These are phyloP conservation scores for Xylariaceae sp. DNA, from an alignment of 2,329 filamentous ascomycete genomes.

Conservation along the genomic window DNA sequence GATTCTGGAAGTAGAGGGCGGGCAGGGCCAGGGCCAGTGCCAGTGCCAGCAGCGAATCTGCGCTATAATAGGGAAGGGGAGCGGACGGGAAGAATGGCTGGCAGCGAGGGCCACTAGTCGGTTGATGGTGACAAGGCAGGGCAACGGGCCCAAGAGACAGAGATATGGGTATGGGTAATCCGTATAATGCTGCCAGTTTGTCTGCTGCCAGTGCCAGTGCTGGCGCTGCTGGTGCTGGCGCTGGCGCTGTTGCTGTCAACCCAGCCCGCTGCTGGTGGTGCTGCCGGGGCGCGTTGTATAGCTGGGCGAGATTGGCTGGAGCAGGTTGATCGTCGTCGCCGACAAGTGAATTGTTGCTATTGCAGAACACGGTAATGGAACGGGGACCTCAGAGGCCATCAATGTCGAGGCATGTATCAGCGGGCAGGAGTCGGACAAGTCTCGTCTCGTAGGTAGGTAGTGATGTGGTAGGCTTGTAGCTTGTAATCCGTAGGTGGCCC, in stretches of 20 bases:
- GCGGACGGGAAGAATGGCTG: conserved; percentile 5
- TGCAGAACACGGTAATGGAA: conserved; percentile 11
- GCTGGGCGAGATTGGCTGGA: conserved; percentile 6
- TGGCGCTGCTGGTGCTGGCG: conserved; percentile 2
- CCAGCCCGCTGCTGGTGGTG: no score
- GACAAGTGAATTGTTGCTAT: conserved; percentile 16
- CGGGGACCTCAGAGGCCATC: conserved; percentile 1
- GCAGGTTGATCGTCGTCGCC: conserved; percentile 10
- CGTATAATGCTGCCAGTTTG: no score
- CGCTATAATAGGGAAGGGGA: conserved; percentile 14
- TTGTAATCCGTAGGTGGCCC: conserved; percentile 4
- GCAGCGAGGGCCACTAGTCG: conserved; percentile 5
- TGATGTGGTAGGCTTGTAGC: not conserved
- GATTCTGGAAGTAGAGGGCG: conserved; percentile 10
- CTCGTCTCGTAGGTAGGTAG: conserved; percentile 13
- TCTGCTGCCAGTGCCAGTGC: not conserved
- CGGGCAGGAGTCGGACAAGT: conserved; percentile 13
- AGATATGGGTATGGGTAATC: not conserved
- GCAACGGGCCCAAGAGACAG: conserved; percentile 4
- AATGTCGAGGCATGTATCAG: conserved; percentile 14
- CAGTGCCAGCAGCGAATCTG: conserved; percentile 15
- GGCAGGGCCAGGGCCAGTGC: not conserved
- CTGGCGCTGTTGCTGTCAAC: no score
- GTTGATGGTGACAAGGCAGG: conserved; percentile 10
- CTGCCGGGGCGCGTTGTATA: not conserved